Conservation (phyloP, 2,329 filamentous ascomycete species). For the Alternaria sp. region DNA sequence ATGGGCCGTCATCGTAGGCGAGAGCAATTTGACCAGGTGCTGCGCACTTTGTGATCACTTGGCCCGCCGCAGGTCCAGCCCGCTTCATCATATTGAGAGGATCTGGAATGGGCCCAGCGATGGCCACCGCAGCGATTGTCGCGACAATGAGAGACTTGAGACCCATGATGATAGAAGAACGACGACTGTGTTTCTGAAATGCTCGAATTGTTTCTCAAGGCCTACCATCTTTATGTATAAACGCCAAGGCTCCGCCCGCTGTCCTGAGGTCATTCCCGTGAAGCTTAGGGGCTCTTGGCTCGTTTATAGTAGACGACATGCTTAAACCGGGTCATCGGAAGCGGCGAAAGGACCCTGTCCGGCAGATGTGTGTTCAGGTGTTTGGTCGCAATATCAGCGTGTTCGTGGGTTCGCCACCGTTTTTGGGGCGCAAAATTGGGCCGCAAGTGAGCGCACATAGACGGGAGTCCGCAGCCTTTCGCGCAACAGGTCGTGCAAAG, state of each 20-base stretch:
- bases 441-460: not conserved
- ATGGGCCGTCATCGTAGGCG: conserved; percentile 50
- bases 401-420: not conserved
- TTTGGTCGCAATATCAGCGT: conserved; percentile 2
- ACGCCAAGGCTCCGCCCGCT: conserved; percentile 3
- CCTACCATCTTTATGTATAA: conserved; percentile 27
- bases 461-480: not conserved
- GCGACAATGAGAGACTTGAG: conserved; percentile 34
- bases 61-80: conserved; percentile 39
- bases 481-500: not conserved
- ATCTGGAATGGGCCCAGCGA: conserved; percentile 35
- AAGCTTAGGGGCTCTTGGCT: conserved; percentile 40
- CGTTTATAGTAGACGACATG: conserved; percentile 37
- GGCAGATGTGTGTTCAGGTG: not conserved
- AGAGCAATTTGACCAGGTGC: conserved; percentile 43
- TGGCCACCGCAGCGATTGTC: conserved; percentile 29
- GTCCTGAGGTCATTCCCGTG: conserved; percentile 10
- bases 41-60: conserved; percentile 43
- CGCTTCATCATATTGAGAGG: conserved; percentile 40
- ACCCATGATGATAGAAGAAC: conserved; percentile 28
- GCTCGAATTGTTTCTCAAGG: not conserved
- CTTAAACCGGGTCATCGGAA: conserved; percentile 30
- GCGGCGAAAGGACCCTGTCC: conserved; percentile 9
- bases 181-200: not conserved
- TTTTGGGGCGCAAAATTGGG: not conserved